phyloP scores from a whole-genome alignment of 140 eudicot genomes.

The Ambrosia hybrid region DNA sequence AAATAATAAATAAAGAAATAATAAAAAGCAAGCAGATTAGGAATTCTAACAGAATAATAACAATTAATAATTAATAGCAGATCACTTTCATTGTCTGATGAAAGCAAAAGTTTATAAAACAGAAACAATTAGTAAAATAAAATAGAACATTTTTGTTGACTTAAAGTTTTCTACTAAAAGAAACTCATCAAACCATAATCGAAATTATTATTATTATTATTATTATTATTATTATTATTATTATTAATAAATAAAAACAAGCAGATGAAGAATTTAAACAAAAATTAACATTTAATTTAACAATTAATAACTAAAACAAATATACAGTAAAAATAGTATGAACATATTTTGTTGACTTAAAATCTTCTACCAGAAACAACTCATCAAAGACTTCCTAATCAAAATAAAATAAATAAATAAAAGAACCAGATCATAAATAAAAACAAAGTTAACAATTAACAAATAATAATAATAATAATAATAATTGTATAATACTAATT shows the following conservation, averaged over 20 bases:
- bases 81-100: slow-evolving; percentile 13
- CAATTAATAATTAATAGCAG: neutral
- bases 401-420: no score
- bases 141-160: slow-evolving; percentile 8
- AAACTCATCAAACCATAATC: neutral
- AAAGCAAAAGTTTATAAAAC: slow-evolving; percentile 21
- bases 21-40: slow-evolving; percentile 12
- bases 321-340: neutral
- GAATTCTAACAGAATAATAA: neutral
- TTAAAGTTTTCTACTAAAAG: neutral
- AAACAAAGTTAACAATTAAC: no score
- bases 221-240: no score
- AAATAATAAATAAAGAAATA: neutral
- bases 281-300: neutral
- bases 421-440: no score
- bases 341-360: neutral
- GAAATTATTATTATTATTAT: no score
- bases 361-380: neutral
- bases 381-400: no score
- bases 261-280: slow-evolving; percentile 18
- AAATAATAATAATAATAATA: neutral
- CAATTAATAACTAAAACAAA: no score
- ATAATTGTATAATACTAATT: no score
- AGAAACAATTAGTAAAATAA: neutral
- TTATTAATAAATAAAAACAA: neutral